Base-by-base conservation (phyloP, 2,329 filamentous ascomycete species). In the Penicillium sp. region DNA sequence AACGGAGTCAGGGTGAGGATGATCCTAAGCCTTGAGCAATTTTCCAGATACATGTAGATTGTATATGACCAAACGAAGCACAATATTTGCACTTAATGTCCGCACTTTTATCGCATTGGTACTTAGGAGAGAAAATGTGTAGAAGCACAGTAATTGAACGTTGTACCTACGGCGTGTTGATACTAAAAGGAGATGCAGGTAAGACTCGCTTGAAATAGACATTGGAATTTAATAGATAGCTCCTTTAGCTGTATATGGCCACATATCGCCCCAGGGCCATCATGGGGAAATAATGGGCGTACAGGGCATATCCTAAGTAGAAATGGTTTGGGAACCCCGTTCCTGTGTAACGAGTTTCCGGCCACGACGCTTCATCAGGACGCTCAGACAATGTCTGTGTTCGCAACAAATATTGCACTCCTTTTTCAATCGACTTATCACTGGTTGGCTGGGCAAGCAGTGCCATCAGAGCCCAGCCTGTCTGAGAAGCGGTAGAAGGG, bases 271-370 rank as follows among this genome's bases (percentile, higher is more conserved):
- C 47, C 5, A 49, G 24, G 34, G 38, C 47, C 47, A 32, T 34
- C 39, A 43, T 48, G 11, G 51, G 45, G 16, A 54, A 54, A 14
- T 54, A 48, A 18, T 54, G 51, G 14, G 11, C 13, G 10, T 54
- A 48, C 7, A 38, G 38, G 2, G 9, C 2, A 40, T 54, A 54
- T 1, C 51, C 51, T 8, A 54, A 4, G 14, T 44, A 54, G 18
- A 54, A 54, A 36, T 53, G 50, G 9, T 43, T 50, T 5, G 52
- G 47, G 27, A 55, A 55, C 5, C 52, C 52, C 4, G 42, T 50
- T 2, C 52, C 47, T n/a, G 52, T 55, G 22, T 47, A 47, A 10
- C 16, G 6, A 4, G 34, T 7, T 27, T 50, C 52, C 3, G 42
- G 43, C 52, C 52, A 55, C 2, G 47, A 47, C 9, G 43, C 27